Conservation (phyloP, 257 asterid genomes). For the Solanum pinnatisectum region DNA sequence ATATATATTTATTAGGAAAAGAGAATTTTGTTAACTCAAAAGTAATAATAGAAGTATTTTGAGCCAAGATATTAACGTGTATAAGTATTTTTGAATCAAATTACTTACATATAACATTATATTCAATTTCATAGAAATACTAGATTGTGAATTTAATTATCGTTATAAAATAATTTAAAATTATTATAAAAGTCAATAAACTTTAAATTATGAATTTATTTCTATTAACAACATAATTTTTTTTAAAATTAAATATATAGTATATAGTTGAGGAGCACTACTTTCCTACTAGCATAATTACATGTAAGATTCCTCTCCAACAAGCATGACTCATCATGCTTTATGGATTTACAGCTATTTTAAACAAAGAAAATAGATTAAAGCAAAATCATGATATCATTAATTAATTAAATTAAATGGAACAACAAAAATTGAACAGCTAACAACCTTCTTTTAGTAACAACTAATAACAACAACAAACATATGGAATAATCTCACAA, state of each 20-base stretch:
- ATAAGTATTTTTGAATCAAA: too few species aligned
- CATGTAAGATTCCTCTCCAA: not conserved
- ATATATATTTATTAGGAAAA: not conserved
- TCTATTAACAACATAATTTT: not conserved
- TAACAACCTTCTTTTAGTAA: not conserved
- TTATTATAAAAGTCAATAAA: too few species aligned
- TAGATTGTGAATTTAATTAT: too few species aligned
- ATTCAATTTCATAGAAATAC: too few species aligned
- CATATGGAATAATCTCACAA: too few species aligned
- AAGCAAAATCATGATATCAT: not conserved
- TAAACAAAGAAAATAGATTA: not conserved
- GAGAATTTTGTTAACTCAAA: too few species aligned
- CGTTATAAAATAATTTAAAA: too few species aligned
- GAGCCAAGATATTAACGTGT: accelerated
- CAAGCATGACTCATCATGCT: not conserved
- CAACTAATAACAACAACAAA: not conserved
- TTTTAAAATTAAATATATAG: not conserved
- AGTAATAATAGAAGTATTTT: too few species aligned
- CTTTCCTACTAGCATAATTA: not conserved
- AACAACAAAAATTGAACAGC: not conserved
- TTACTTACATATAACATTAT: too few species aligned
- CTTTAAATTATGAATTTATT: too few species aligned
- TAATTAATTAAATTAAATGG: not conserved
- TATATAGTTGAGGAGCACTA: not conserved
- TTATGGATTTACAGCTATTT: not conserved